Evolutionary conservation across 768 basidiomycete genomes (phyloP), one percentile per base, ranked within the genome.

Genomic region (Xerocomus spinulosus): DNA sequence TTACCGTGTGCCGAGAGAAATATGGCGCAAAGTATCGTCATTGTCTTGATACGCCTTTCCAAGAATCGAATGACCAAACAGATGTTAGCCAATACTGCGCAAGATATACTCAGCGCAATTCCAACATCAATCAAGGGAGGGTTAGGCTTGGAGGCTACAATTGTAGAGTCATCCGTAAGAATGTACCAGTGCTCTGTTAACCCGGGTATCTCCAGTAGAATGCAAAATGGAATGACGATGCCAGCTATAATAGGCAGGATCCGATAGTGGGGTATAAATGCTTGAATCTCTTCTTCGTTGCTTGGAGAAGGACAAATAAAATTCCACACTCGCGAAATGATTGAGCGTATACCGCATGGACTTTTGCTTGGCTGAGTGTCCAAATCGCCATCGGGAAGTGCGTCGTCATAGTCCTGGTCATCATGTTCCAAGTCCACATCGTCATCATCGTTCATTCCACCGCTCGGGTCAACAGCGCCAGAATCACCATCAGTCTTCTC

Each of bases 181-280:
- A 85, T 75, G 52, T 82, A 87, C 87, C 86, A 87, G 44, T 77
- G 74, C 49, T 81, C 82, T 1, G 87, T 91, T 10, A 91, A 66
- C 14, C 85, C 84, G 1, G 90, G 90, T 24, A 92, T 87, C 56
- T 86, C 85, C 25, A 92, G 72, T n/a, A 92, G 73, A 41, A 91
- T 85, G 15, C 83, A 78, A 57, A 92, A 88, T 0, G 87, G 85
- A 30, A 87, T 79, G 50, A 82, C 62, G 33, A 85, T 71, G 17
- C 83, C 84, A 13, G 86, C 80, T 9, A 87, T 48, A 34, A 88
- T 81, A 0, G 85, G 85, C 5, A 80, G 67, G 43, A 70, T 69
- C 15, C 87, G 81, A 59, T 83, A 85, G 43, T 78, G 77, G 20
- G 83, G 81, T 25, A 76, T 58, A 47, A 72, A 76, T 25, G 59